A percentile compares a stretch with the other conserved stretches of the same genome.
Evolutionary conservation across 331 rosid species (phyloP).

Genomic region (Rosa hybrid): DNA sequence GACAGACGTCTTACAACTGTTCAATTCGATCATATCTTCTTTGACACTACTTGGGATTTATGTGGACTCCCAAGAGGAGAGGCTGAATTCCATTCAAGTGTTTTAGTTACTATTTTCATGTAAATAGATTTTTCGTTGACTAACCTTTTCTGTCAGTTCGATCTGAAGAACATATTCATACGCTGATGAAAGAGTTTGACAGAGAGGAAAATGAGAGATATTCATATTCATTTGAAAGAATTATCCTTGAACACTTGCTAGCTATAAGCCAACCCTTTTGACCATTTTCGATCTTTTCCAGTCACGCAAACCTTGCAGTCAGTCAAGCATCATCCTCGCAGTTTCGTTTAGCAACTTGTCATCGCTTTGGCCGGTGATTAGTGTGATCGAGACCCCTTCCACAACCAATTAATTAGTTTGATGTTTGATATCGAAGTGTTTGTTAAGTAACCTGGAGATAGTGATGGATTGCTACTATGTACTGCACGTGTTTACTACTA

Average conservation of each 20-base stretch:
- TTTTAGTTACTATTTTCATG: background rate
- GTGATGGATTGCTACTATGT: conserved; percentile 32
- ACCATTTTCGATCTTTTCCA: conserved; percentile 13
- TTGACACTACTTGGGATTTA: background rate
- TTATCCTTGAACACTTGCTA: background rate
- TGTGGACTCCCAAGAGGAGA: background rate
- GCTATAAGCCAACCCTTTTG: background rate
- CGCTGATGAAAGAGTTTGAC: background rate
- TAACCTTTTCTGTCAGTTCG: background rate
- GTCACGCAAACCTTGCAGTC: conserved; percentile 10
- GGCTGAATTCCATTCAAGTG: background rate
- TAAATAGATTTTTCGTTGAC: background rate
- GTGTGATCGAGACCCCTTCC: conserved; percentile 32
- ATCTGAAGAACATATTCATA: background rate
- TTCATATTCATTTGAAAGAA: background rate
- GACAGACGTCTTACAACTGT: background rate
- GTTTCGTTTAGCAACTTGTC: conserved; percentile 28
- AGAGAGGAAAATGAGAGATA: background rate
- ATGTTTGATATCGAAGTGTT: conserved; percentile 53
- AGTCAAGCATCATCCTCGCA: conserved; percentile 16
- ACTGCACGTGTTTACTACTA: background rate
- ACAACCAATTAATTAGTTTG: background rate
- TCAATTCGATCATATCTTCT: background rate
- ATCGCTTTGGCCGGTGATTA: conserved; percentile 21
- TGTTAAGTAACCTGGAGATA: conserved; percentile 39